Evolutionary conservation across 352 stramenopile species (phyloP), one percentile per base, ranked within the genome.

Genomic region (Pythium apleroticum): DNA sequence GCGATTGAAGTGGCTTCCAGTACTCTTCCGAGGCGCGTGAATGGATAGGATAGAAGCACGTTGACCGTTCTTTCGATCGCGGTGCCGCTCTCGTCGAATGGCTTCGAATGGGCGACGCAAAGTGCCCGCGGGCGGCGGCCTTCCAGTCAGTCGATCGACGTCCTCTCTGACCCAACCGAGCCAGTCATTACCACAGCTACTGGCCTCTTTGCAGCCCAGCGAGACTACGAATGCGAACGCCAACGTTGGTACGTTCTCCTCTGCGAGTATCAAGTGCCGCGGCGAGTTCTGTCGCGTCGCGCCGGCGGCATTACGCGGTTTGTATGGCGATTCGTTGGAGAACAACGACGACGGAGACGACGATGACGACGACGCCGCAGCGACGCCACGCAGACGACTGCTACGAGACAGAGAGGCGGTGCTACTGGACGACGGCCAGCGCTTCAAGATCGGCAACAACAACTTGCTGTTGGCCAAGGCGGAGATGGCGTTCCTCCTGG

Each of bases 371-470:
- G 57, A 63, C 19, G 35, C 15, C 0, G n/a, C 45, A 7, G 41
- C 24, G 12, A 41, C 46, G 24, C 27, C 48, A 22, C 61, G 43
- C 0, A 41, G 45, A 6, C 43, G 28, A 3, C 15, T 63, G 17
- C 14, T 35, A 20, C 20, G 45, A 5, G 52, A 67, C 2, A 37
- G 35, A 19, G 43, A 70, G 10, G 30, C 3, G 10, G 52, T 63
- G 20, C 7, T 91, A 4, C 41, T 62, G 15, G 85, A 92, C 53
- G 66, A 59, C 1, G 81, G 81, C 0, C 67, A 83, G 33, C 78
- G 85, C 19, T 86, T 78, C 68, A 89, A 91, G 46, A 83, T 92
- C 24, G 75, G 83, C 22, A 87, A 90, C 72, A 92, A 91, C 61
- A 90, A 84, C 45, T 45, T 94, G 0, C 66, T 90, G 5, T 61